A percentile compares a stretch with the other conserved stretches of the same genome.
phyloP scores from a whole-genome alignment of 2,329 filamentous ascomycete genomes.

The Xylariaceae sp. region DNA sequence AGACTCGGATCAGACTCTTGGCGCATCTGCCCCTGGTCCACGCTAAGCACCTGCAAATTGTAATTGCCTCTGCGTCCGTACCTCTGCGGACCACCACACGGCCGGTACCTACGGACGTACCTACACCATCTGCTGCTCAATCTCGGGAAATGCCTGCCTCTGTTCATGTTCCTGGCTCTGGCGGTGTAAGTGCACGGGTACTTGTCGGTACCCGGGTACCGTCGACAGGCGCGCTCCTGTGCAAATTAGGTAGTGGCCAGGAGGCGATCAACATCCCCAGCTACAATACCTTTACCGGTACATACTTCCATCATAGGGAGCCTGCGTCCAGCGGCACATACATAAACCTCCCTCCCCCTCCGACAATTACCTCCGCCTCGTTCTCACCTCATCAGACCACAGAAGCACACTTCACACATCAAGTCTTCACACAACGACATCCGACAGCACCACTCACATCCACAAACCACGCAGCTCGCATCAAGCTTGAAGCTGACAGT shows the following conservation, averaged over 20 bases:
- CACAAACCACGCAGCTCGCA: neutral
- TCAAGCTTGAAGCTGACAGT: neutral
- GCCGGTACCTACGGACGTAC: too few relatives aligned
- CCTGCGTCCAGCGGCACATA: slow-evolving; percentile 22
- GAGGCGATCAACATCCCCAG: slow-evolving; percentile 25
- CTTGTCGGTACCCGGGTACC: neutral
- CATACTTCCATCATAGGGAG: too few relatives aligned
- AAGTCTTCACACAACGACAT: neutral
- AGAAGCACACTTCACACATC: slow-evolving; percentile 7
- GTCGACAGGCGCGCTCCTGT: slow-evolving; percentile 1
- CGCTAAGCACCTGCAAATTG: neutral
- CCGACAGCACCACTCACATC: neutral
- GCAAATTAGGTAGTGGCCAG: slow-evolving; percentile 19
- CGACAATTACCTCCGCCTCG: slow-evolving; percentile 10
- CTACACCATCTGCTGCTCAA: slow-evolving; percentile 22
- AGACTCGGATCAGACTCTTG: slow-evolving; percentile 14
- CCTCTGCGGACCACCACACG: too few relatives aligned
- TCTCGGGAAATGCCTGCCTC: slow-evolving; percentile 17
- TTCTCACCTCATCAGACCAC: slow-evolving; percentile 25
- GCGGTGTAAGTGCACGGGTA: neutral
- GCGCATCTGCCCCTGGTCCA: slow-evolving; percentile 16
- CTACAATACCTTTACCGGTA: neutral
- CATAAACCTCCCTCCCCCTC: slow-evolving; percentile 32
- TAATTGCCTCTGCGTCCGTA: too few relatives aligned
- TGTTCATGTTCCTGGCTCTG: neutral